Evolutionary conservation across 2,329 filamentous ascomycete genomes (phyloP).

Genomic region (Tricladium varicosporioides): DNA sequence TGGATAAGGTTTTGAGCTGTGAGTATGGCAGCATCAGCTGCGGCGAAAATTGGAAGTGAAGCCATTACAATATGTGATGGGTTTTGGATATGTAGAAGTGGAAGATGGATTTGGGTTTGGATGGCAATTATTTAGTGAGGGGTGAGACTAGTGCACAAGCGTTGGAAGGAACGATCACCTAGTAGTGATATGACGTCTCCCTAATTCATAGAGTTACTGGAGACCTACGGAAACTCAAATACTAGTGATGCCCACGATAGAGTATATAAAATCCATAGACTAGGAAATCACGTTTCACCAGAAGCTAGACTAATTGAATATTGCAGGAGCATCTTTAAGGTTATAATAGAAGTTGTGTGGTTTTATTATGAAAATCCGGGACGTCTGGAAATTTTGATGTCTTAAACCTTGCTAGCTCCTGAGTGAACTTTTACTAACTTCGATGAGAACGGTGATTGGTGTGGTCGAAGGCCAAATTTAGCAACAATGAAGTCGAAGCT

Average conservation of each 20-base stretch:
- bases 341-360: constrained; percentile 6
- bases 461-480: too few relatives aligned
- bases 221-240: background rate
- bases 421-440: constrained; percentile 2
- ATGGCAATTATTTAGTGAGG: constrained; percentile 5
- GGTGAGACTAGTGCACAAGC: constrained; percentile 2
- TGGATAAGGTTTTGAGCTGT: constrained; percentile 7
- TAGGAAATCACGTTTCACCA: background rate
- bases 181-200: background rate
- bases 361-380: background rate
- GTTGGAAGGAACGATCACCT: constrained; percentile 5
- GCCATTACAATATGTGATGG: constrained; percentile 4
- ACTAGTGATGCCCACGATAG: constrained; percentile 2
- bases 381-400: background rate
- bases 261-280: constrained; percentile 1
- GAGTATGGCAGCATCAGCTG: background rate
- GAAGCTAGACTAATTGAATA: constrained; percentile 1
- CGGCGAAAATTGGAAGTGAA: constrained; percentile 5
- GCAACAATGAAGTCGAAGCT: too few relatives aligned
- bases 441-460: background rate
- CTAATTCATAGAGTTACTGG: background rate
- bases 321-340: background rate
- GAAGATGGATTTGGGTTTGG: background rate
- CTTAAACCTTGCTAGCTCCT: background rate
- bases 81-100: constrained; percentile 2